Conservation (phyloP, 2,329 filamentous ascomycete species). For the Pezicula carpinea region DNA sequence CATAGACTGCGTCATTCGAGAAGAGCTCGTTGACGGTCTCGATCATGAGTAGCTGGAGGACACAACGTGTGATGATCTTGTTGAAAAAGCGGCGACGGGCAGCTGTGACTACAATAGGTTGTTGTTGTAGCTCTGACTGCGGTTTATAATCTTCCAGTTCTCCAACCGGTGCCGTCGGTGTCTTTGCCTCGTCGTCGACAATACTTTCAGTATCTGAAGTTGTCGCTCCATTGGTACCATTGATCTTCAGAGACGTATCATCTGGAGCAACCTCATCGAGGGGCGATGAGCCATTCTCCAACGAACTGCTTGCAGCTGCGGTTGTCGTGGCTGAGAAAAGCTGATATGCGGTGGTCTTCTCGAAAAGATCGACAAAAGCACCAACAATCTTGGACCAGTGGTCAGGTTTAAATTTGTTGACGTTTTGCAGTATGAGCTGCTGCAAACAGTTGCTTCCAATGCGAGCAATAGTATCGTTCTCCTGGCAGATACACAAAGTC, state of each 20-base stretch:
- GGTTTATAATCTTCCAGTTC: slow-evolving; percentile 78
- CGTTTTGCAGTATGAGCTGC: slow-evolving; percentile 93
- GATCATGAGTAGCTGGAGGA: slow-evolving; percentile 97
- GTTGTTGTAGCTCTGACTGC: slow-evolving; percentile 70
- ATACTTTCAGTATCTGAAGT: slow-evolving; percentile 25
- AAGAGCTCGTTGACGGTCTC: slow-evolving; percentile 99
- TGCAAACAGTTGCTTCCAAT: slow-evolving; percentile 98
- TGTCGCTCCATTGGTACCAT: slow-evolving; percentile 42
- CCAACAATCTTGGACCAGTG: slow-evolving; percentile 96
- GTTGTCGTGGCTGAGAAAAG: slow-evolving; percentile 79
- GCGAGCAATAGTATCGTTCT: slow-evolving; percentile 96
- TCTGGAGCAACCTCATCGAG: slow-evolving; percentile 22
- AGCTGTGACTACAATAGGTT: slow-evolving; percentile 87
- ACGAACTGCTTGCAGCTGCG: slow-evolving; percentile 47
- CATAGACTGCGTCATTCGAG: slow-evolving; percentile 92
- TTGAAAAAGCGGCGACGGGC: slow-evolving; percentile 96
- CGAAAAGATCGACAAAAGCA: slow-evolving; percentile 93
- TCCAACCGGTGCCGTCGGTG: slow-evolving; percentile 17
- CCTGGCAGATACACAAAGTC: slow-evolving; percentile 94
- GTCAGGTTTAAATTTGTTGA: slow-evolving; percentile 78
- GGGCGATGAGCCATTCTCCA: slow-evolving; percentile 39
- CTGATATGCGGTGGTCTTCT: slow-evolving; percentile 89
- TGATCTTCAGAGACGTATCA: slow-evolving; percentile 57
- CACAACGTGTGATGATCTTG: slow-evolving; percentile 97
- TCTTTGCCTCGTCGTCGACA: slow-evolving; percentile 26